Base-by-base conservation (phyloP, 352 stramenopile genomes). In the Aphanomyces astaci region DNA sequence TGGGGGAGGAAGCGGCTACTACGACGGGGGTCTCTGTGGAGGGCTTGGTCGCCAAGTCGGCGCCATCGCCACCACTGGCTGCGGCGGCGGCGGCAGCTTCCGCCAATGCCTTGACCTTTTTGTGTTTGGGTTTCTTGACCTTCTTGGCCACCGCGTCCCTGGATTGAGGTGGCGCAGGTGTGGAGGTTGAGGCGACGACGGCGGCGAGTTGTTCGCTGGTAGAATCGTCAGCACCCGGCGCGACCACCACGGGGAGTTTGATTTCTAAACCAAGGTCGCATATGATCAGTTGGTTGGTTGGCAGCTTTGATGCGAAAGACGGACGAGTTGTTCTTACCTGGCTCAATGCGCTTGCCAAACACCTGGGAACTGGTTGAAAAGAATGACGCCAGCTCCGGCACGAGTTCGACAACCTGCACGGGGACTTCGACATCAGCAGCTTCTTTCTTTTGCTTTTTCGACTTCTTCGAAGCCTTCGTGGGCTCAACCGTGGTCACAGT, bases 51-150 rank as follows among this genome's bases (percentile, higher is more conserved):
- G n/a, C n/a, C n/a, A n/a, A n/a, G n/a, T n/a, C n/a, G n/a, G n/a
- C n/a, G n/a, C n/a, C n/a, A n/a, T 62, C 36, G 31, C 9, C 13
- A 40, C 7, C 22, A 52, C 4, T 19, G 13, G 7, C 53, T 19
- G 31, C 51, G 51, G 25, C 51, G 27, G 25, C 30, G 5, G 10
- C 64, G 2, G 24, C 51, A 13, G 31, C 65, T 27, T 73, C 55
- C 7, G 32, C 60, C 17, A 43, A 54, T 4, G 28, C 27, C 36
- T 72, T 66, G 33, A 66, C 64, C 66, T 72, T 71, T 25, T 70
- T 63, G 39, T 73, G 40, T 30, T 71, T 71, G 30, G 53, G 53
- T 27, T 66, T 71, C 56, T 71, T 71, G 48, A 68, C 40, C 39
- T 68, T 68, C 62, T 68, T 68, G 43, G 31, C 31, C 62, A 33